A percentile compares a stretch with the other conserved stretches of the same genome.
These are phyloP conservation scores for Globisporangium paddicum DNA, from an alignment of 352 stramenopile genomes.

Conservation along the genomic window DNA sequence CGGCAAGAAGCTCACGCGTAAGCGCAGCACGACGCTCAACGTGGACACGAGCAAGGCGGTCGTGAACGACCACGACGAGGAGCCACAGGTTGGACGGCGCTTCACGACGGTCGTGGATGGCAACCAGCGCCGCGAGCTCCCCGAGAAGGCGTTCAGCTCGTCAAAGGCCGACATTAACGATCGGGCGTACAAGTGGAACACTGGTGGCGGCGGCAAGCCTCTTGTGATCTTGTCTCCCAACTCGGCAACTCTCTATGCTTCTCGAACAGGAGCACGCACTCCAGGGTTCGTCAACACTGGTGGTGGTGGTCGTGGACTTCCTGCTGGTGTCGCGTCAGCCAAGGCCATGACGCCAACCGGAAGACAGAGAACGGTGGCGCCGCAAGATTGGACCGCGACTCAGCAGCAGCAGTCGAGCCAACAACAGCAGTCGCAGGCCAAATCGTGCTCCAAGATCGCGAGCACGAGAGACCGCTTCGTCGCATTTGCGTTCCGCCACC, in stretches of 20 bases:
- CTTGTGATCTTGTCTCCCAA: slow-evolving; percentile 10
- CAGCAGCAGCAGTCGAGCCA: not conserved
- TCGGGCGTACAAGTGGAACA: slow-evolving; percentile 13
- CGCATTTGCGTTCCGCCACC: not conserved
- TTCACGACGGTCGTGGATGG: slow-evolving; percentile 15
- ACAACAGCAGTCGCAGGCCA: slow-evolving; percentile 4
- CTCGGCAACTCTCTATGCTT: slow-evolving; percentile 8
- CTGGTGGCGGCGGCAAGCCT: slow-evolving; percentile 11
- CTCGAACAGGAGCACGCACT: not conserved
- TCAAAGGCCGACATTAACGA: slow-evolving; percentile 13
- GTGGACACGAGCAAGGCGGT: slow-evolving; percentile 11
- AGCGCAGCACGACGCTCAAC: slow-evolving; percentile 15
- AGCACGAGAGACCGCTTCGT: slow-evolving; percentile 5
- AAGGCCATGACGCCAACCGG: slow-evolving; percentile 8
- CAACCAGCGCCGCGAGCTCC: slow-evolving; percentile 6
- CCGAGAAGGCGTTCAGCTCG: slow-evolving; percentile 14
- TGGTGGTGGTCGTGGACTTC: not conserved
- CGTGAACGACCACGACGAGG: slow-evolving; percentile 1
- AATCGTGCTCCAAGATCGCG: slow-evolving; percentile 14
- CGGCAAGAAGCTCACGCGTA: slow-evolving; percentile 5
- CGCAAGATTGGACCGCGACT: slow-evolving; percentile 4
- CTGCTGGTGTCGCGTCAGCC: not conserved
- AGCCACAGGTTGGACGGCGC: not conserved
- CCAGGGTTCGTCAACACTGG: not conserved
- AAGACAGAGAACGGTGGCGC: not conserved